Evolutionary conservation across 2,329 filamentous ascomycete species (phyloP).

Genomic region (Curvularia lunata): DNA sequence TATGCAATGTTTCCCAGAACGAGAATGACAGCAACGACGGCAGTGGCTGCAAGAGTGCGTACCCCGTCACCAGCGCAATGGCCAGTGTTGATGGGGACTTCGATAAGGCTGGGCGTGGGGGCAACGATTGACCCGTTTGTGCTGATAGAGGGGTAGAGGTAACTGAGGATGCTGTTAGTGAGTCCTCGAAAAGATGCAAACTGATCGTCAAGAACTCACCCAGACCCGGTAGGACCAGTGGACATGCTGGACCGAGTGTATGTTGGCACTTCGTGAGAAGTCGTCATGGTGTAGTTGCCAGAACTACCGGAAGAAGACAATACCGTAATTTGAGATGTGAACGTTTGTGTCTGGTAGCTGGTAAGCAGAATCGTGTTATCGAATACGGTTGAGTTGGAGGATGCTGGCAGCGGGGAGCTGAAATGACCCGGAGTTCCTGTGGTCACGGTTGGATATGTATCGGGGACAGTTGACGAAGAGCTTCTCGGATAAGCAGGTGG

Average conservation of each 20-base stretch:
- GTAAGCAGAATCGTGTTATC: constrained; percentile 35
- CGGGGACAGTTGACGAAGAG: constrained; percentile 10
- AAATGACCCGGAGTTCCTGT: constrained; percentile 20
- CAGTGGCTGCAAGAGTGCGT: constrained; percentile 35
- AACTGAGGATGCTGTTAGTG: constrained; percentile 22
- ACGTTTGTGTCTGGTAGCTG: constrained; percentile 32
- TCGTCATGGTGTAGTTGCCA: constrained; percentile 19
- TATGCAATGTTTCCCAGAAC: constrained; percentile 38
- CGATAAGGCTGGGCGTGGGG: constrained; percentile 35
- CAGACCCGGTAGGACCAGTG: constrained; percentile 32
- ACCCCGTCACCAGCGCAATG: constrained; percentile 29
- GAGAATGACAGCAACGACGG: constrained; percentile 37
- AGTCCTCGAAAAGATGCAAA: neutral
- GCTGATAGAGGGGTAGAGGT: constrained; percentile 24
- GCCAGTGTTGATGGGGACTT: constrained; percentile 33
- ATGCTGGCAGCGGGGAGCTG: constrained; percentile 15
- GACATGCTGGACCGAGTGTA: constrained; percentile 28
- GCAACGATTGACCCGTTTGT: constrained; percentile 32
- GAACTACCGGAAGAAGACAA: constrained; percentile 14
- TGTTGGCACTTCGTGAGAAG: constrained; percentile 27
- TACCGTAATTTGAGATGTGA: constrained; percentile 30
- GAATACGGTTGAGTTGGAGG: constrained; percentile 13
- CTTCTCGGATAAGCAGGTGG: constrained; percentile 3
- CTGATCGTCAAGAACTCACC: constrained; percentile 23
- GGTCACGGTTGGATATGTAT: constrained; percentile 16